Evolutionary conservation across 202 grass and related monocot species (phyloP).

Genomic region (Musa balbisiana): DNA sequence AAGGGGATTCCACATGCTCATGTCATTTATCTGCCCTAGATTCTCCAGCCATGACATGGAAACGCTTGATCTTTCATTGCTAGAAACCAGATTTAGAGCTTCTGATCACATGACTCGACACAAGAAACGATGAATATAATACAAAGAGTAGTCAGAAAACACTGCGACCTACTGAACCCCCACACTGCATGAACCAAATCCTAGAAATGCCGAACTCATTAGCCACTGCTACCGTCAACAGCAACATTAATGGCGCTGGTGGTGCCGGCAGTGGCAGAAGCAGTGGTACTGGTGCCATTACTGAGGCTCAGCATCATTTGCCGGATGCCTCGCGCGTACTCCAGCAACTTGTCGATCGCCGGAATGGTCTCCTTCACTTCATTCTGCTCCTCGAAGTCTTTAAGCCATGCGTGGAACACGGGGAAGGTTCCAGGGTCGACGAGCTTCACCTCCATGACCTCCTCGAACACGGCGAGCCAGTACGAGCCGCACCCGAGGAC

Average conservation of each 20-base stretch:
- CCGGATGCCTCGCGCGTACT: slow-evolving; percentile 1
- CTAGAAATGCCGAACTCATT: not conserved
- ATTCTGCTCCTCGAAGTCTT: slow-evolving; percentile 18
- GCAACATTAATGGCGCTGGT: not conserved
- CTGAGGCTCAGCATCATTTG: not conserved
- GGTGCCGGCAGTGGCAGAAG: not conserved
- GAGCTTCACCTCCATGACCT: slow-evolving; percentile 35
- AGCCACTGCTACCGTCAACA: not conserved
- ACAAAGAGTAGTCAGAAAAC: not conserved
- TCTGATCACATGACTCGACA: not conserved
- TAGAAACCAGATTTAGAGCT: not conserved
- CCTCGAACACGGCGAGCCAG: slow-evolving; percentile 33
- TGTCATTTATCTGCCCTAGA: no score
- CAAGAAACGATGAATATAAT: slow-evolving; percentile 2
- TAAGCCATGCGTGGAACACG: slow-evolving; percentile 31
- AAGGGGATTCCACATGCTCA: no score
- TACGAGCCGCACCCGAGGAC: slow-evolving; percentile 23
- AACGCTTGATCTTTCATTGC: not conserved
- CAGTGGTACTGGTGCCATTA: not conserved
- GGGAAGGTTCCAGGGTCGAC: slow-evolving; percentile 23
- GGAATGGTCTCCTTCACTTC: slow-evolving; percentile 34
- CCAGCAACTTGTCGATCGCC: slow-evolving; percentile 23
- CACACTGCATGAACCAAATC: not conserved
- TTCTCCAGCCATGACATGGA: not conserved
- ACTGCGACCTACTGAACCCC: not conserved